These are phyloP conservation scores for Clonostachys chloroleuca DNA, from an alignment of 2,329 filamentous ascomycete genomes.

Conservation along the genomic window DNA sequence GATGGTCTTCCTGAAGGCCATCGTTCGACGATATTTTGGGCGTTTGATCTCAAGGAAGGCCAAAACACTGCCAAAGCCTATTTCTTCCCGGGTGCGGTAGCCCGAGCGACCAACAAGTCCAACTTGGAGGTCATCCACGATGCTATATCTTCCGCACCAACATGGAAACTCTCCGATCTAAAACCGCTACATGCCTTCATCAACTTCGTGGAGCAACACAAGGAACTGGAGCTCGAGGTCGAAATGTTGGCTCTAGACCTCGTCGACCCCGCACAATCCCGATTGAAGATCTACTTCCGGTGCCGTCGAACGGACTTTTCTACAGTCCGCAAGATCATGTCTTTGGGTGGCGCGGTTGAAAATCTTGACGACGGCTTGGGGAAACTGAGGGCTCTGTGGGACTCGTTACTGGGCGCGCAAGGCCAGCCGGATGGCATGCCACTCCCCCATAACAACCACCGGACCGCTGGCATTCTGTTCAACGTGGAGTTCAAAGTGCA, in stretches of 20 bases:
- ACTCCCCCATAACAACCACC: constrained; percentile 12
- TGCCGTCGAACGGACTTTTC: constrained; percentile 18
- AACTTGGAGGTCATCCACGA: constrained; percentile 7
- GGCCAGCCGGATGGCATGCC: constrained; percentile 4
- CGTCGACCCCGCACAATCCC: constrained; percentile 13
- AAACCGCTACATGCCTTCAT: constrained; percentile 3
- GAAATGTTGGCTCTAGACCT: constrained; percentile 26
- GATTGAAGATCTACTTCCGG: constrained; percentile 30
- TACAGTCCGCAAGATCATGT: constrained; percentile 15
- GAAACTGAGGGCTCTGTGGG: constrained; percentile 11
- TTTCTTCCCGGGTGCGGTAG: constrained; percentile 14
- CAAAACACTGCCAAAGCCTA: constrained; percentile 12
- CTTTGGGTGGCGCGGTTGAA: constrained; percentile 10
- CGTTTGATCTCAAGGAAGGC: constrained; percentile 14
- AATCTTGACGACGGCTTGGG: constrained; percentile 6
- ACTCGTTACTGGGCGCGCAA: constrained; percentile 6
- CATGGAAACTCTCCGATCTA: not conserved
- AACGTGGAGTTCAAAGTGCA: constrained; percentile 19
- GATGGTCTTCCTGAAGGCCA: constrained; percentile 1
- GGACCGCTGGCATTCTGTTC: constrained; percentile 25
- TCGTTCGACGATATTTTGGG: constrained; percentile 13
- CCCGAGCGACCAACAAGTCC: constrained; percentile 2
- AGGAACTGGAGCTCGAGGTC: constrained; percentile 3
- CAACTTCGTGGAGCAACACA: not conserved
- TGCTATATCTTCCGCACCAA: constrained; percentile 10